phyloP scores from a whole-genome alignment of 73 alveolate genomes.

The Paramecium tetraurelia region DNA sequence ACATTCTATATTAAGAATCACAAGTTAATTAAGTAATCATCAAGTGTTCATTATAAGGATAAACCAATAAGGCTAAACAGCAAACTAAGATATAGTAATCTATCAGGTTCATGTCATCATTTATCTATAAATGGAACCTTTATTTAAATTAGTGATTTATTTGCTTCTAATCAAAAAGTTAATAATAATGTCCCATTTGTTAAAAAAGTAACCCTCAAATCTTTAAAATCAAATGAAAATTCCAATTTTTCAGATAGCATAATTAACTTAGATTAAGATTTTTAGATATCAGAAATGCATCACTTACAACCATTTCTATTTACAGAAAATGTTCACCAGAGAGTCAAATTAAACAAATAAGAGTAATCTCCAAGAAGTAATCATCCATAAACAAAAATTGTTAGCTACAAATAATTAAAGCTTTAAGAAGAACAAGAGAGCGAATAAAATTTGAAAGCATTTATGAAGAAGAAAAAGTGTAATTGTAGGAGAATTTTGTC shows the following conservation, averaged over 20 bases:
- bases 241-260: neutral
- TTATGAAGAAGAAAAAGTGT: neutral
- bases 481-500: neutral
- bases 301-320: neutral
- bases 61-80: neutral
- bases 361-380: neutral
- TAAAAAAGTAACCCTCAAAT: neutral
- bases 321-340: neutral
- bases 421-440: neutral
- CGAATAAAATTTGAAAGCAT: neutral
- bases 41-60: neutral
- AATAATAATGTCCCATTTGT: neutral
- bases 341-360: neutral
- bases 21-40: neutral
- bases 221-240: neutral
- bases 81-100: neutral
- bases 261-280: neutral
- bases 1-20: neutral
- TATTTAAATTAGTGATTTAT: neutral
- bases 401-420: neutral
- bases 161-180: neutral
- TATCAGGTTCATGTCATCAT: neutral
- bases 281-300: neutral
- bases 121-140: neutral
- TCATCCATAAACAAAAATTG: neutral